Evolutionary conservation across 2,329 filamentous ascomycete genomes (phyloP), one percentile per base, ranked within the genome.

Genomic region (Scedosporium apiospermum): DNA sequence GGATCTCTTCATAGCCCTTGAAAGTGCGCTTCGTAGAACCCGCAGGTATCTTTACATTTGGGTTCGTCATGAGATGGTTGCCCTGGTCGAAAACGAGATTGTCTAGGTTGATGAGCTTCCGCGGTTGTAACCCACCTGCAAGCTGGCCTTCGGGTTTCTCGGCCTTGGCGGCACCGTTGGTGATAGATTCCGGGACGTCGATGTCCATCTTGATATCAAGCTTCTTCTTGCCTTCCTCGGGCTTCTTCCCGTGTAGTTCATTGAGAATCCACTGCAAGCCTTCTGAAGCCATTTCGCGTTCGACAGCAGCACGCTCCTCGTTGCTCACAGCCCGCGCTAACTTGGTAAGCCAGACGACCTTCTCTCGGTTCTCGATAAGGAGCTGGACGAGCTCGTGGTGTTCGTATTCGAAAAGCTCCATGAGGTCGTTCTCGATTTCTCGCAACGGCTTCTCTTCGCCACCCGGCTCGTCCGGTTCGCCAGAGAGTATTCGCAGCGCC

Each of bases 1-100:
- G 95, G 64, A 98, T 97, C 72, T 99, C 95, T 75, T 99, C 95
- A 68, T 98, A 99, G 41, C 95, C 95, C 75, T 99, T 99, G 78
- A 97, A 97, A 0, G 90, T 91, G 58, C 92, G 86, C 75, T 98
- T 97, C 0, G 91, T 97, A 2, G 95, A 96, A 10, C 95, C 95
- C 72, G 96, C 91, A 0, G 95, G 95, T 21, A 99, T 82, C 66
- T 90, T 89, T 57, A 99, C 95, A 71, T 92, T 97, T 6, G 92
- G 90, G 69, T 99, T 99, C n/a, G 95, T 98, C 93, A 98, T 99
- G 53, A 99, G 82, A 78, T 99, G 95, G 70, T 98, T 99, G 61
- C 95, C 95, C 75, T 98, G 93, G 68, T 98, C 95, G 72, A 99
- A 99, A 46, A 97, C 84, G 41, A 99, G 84, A 69, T 98, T 98